Percentiles rank a stretch among this genome's conserved stretches.
These are phyloP conservation scores for Corylus americana DNA, from an alignment of 306 rosid species.

Conservation along the genomic window DNA sequence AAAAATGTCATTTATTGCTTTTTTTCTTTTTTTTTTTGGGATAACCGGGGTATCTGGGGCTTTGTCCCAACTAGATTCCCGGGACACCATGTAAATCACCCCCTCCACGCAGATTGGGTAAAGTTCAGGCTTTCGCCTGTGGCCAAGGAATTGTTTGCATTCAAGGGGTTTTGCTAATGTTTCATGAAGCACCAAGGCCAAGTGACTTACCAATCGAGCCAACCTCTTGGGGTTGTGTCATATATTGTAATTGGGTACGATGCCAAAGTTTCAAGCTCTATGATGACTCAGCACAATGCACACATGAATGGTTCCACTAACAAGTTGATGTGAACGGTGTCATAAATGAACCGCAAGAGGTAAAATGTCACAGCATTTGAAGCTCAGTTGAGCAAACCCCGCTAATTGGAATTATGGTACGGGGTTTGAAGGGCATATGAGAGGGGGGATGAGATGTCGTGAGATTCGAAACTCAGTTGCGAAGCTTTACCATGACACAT, in stretches of 20 bases:
- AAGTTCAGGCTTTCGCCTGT: too few species aligned
- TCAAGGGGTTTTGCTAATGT: too few species aligned
- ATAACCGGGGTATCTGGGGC: too few species aligned
- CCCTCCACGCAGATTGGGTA: too few species aligned
- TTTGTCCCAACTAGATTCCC: too few species aligned
- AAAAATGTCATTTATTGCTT: neutral
- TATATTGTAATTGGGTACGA: neutral
- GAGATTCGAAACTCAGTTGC: neutral
- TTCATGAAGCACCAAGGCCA: too few species aligned
- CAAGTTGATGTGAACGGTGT: neutral
- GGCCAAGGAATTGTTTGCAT: too few species aligned
- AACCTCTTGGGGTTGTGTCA: neutral
- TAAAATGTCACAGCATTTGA: neutral
- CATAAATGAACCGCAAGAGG: neutral
- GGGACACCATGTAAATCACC: too few species aligned
- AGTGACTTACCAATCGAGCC: too few species aligned
- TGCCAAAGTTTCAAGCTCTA: neutral
- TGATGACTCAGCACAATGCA: neutral
- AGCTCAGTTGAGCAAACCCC: neutral
- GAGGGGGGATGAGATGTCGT: too few species aligned
- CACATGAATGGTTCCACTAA: neutral
- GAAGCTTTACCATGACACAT: slow-evolving; percentile 3
- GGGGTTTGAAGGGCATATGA: neutral
- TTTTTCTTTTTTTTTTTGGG: too few species aligned
- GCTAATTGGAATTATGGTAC: neutral